Percentiles rank a stretch among this genome's conserved stretches.
Evolutionary conservation across 2,329 filamentous ascomycete genomes (phyloP).

Genomic region (Aspergillus costaricaensis): DNA sequence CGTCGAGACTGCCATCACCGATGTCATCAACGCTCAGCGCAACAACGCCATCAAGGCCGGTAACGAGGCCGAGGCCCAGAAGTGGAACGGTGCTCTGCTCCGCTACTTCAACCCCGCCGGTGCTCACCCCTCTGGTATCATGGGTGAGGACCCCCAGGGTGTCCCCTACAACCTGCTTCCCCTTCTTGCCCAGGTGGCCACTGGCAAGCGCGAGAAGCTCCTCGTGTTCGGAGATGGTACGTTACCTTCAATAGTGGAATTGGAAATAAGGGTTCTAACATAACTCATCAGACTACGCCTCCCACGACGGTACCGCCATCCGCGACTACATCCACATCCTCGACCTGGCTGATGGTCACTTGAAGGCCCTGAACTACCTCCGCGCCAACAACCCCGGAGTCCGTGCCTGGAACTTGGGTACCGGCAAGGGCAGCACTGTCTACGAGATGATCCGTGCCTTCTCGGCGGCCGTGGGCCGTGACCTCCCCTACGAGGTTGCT

Average conservation of each 20-base stretch:
- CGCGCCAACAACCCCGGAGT: slow-evolving; percentile 70
- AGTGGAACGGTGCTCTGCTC: slow-evolving; percentile 91
- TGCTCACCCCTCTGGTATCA: slow-evolving; percentile 90
- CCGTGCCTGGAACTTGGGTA: slow-evolving; percentile 94
- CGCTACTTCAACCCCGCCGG: slow-evolving; percentile 98
- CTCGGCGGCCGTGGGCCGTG: slow-evolving; percentile 78
- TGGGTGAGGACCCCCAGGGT: slow-evolving; percentile 97
- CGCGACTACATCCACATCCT: slow-evolving; percentile 75
- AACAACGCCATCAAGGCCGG: slow-evolving; percentile 78
- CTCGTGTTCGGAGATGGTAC: slow-evolving; percentile 90
- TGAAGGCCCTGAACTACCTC: slow-evolving; percentile 69
- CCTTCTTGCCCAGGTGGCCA: slow-evolving; percentile 91
- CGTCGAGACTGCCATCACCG: slow-evolving; percentile 88
- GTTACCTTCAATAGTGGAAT: slow-evolving; percentile 28
- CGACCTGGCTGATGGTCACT: slow-evolving; percentile 54
- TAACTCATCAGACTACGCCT: slow-evolving; percentile 68
- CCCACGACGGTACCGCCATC: slow-evolving; percentile 50
- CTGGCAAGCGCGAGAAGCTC: slow-evolving; percentile 90
- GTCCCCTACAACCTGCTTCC: slow-evolving; percentile 95
- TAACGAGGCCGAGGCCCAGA: slow-evolving; percentile 65
- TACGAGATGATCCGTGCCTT: slow-evolving; percentile 98
- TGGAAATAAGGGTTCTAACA: neutral
- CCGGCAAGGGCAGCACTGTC: slow-evolving; percentile 90
- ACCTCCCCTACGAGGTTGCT: slow-evolving; percentile 84
- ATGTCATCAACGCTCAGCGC: slow-evolving; percentile 84